Evolutionary conservation across 352 stramenopile genomes (phyloP), one percentile per base, ranked within the genome.

Genomic region (Plasmopara muralis): DNA sequence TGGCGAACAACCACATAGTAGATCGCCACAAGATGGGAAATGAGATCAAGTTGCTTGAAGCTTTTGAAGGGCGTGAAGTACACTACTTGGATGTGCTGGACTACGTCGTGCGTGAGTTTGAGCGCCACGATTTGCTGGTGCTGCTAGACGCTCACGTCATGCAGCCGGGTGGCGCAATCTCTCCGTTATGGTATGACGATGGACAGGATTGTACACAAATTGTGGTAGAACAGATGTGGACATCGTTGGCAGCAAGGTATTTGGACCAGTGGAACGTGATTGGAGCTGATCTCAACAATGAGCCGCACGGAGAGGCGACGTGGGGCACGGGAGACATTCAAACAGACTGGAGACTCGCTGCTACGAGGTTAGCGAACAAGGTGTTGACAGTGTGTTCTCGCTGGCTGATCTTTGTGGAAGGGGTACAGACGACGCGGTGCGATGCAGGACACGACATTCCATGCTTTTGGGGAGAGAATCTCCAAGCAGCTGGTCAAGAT

Each of bases 341-440:
- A 6, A 80, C 62, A 4, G 74, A 85, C 64, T 85, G 71, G 71
- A 72, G 62, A 35, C 66, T 82, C 16, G 66, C 66, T 9, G 59
- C 71, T 7, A 61, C 47, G 41, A 50, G 50, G 2, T 34, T 74
- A n/a, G 55, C 64, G 1, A 51, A 66, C 0, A 35, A 14, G 9
- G 63, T 82, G 6, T 16, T 80, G 20, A 1, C 1, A 0, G 48
- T 77, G 8, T 72, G 54, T 53, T 62, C 74, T 5, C 58, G 45
- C 0, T 85, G 74, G 74, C 43, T 85, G 20, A 69, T 85, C 20
- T 80, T 85, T 33, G 64, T 80, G 6, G 68, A 85, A 60, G 74
- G 74, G 10, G 58, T 80, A 13, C 61, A 84, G 56, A 61, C 47
- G 0, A 72, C 68, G n/a, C 62, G 34, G 4, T 59, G 57, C 46